These are phyloP conservation scores for Mucor racemosus DNA, from an alignment of 371 early-diverging fungal genomes.

Conservation along the genomic window DNA sequence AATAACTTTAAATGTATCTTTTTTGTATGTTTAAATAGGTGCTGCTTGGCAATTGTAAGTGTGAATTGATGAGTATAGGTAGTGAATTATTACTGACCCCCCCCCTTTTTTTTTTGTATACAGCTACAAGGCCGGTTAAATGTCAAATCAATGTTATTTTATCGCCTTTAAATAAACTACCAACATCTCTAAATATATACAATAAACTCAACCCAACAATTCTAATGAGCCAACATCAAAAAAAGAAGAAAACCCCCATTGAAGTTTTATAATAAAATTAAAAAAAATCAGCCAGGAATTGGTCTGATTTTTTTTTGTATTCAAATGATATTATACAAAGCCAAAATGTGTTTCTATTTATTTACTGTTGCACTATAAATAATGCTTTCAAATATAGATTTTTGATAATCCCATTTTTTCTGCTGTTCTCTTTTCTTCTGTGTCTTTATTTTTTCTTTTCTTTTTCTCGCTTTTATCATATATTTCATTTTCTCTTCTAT, in stretches of 20 bases:
- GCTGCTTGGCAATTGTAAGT: conserved; percentile 56
- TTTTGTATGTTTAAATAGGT: conserved; percentile 24
- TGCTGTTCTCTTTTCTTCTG: conserved; percentile 4
- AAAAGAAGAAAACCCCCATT: background rate
- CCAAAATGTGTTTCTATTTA: conserved; percentile 5
- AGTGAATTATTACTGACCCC: background rate
- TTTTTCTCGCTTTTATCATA: background rate
- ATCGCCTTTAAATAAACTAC: background rate
- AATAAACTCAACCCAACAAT: background rate
- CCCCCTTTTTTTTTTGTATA: conserved; percentile 12
- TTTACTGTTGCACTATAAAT: conserved; percentile 10
- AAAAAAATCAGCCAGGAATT: background rate
- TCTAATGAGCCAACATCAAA: background rate
- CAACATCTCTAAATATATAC: background rate
- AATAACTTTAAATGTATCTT: background rate
- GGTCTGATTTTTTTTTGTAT: conserved; percentile 7
- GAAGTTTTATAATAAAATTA: background rate
- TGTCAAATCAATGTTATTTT: background rate
- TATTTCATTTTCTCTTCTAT: background rate
- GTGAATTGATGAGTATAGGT: background rate
- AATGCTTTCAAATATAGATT: conserved; percentile 1
- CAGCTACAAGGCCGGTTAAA: conserved; percentile 55
- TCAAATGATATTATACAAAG: background rate
- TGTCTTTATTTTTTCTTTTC: background rate
- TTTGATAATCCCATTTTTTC: conserved; percentile 1